phyloP scores from a whole-genome alignment of 352 stramenopile genomes.

The Globisporangium acanthophoron region DNA sequence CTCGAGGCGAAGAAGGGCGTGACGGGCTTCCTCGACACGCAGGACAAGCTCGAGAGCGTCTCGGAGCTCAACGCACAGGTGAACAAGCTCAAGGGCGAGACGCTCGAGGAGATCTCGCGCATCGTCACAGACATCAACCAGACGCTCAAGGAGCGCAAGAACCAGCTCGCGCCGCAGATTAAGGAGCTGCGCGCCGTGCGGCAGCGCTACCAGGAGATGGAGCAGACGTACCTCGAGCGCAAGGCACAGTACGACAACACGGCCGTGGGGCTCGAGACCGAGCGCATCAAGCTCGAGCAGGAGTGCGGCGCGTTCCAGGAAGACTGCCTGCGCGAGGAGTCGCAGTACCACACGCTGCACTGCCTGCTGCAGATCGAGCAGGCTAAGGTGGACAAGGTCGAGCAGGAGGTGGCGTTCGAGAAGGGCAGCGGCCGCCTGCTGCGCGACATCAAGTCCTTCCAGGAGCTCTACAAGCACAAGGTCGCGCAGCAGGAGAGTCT shows the following conservation, averaged over 20 bases:
- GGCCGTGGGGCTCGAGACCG: constrained; percentile 77
- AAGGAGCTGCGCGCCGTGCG: constrained; percentile 88
- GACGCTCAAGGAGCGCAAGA: constrained; percentile 88
- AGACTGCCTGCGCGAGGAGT: constrained; percentile 86
- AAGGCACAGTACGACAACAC: constrained; percentile 90
- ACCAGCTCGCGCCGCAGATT: constrained; percentile 90
- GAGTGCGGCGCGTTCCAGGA: constrained; percentile 86
- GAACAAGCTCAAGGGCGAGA: constrained; percentile 90
- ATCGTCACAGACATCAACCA: constrained; percentile 91
- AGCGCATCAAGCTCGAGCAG: constrained; percentile 89
- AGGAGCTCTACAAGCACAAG: constrained; percentile 91
- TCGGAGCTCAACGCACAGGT: constrained; percentile 85
- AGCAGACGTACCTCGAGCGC: constrained; percentile 82
- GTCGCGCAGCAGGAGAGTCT: constrained; percentile 87
- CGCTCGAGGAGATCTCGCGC: constrained; percentile 91
- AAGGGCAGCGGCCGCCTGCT: constrained; percentile 70
- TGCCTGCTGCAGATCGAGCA: constrained; percentile 72
- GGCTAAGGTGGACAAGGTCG: constrained; percentile 69
- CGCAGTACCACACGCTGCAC: constrained; percentile 80
- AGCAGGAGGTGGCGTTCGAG: constrained; percentile 87
- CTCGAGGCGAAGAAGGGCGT: constrained; percentile 86
- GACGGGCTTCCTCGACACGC: constrained; percentile 79
- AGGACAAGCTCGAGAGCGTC: constrained; percentile 84
- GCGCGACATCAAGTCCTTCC: constrained; percentile 83
- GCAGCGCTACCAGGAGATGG: constrained; percentile 86